phyloP scores from a whole-genome alignment of 73 alveolate species.

The Diophrys sp. region DNA sequence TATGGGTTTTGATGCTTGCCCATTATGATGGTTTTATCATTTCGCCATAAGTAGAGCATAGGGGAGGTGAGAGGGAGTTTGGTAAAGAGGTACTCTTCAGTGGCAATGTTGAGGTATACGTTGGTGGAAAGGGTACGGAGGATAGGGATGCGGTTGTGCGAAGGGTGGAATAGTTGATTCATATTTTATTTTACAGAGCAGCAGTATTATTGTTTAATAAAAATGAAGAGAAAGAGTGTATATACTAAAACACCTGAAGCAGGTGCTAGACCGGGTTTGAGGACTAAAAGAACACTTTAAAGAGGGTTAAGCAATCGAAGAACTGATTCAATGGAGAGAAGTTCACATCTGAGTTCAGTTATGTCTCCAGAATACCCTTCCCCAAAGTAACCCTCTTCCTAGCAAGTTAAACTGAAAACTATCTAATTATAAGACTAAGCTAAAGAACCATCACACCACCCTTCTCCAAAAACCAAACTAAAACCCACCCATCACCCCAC shows the following conservation, averaged over 20 bases:
- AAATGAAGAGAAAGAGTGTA: background rate
- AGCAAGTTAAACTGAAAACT: background rate
- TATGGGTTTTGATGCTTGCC: slow-evolving; percentile 95
- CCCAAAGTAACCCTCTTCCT: background rate
- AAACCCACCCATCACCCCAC: no score
- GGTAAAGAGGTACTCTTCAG: slow-evolving; percentile 65
- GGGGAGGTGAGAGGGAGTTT: slow-evolving; percentile 46
- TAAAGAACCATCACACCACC: background rate
- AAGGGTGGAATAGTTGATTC: no score
- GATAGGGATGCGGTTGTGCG: no score
- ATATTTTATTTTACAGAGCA: no score
- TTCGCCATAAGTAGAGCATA: slow-evolving; percentile 74
- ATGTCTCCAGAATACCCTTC: background rate
- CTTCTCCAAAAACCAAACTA: no score
- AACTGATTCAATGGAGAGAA: background rate
- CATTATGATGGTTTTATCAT: slow-evolving; percentile 78
- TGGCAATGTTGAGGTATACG: slow-evolving; percentile 56
- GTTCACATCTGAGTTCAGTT: background rate
- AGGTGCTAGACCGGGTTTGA: background rate
- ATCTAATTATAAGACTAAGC: background rate
- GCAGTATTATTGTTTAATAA: no score
- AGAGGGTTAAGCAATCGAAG: no score
- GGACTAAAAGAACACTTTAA: background rate
- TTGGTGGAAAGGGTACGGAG: slow-evolving; percentile 12
- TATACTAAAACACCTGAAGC: slow-evolving; percentile 1